phyloP scores from a whole-genome alignment of 441 rosid species.

The Syzygium malaccense region DNA sequence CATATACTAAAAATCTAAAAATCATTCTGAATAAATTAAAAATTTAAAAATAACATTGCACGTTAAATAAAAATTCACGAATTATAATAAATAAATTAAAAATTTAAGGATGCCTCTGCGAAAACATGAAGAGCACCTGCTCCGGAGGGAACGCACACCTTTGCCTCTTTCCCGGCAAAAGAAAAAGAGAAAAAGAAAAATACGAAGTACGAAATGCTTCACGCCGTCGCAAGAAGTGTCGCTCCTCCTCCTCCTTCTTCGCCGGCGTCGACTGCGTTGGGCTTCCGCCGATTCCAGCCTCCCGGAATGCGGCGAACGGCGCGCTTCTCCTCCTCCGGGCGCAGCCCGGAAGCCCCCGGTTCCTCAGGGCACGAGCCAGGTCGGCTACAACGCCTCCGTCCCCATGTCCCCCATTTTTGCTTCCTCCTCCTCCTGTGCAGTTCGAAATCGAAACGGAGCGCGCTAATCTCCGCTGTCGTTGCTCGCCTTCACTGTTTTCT shows the following conservation, averaged over 20 bases:
- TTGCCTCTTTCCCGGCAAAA: not conserved
- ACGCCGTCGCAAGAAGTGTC: not conserved
- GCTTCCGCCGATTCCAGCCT: not conserved
- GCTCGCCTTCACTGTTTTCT: not conserved
- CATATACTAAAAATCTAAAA: rapidly evolving
- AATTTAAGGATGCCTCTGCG: rapidly evolving
- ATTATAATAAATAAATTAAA: no score
- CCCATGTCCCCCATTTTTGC: not conserved
- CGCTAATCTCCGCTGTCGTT: not conserved
- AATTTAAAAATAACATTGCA: no score
- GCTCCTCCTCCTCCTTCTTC: not conserved
- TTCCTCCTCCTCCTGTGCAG: not conserved
- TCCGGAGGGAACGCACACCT: not conserved
- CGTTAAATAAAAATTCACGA: no score
- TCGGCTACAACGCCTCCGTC: not conserved
- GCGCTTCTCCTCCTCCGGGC: not conserved
- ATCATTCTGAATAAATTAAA: no score
- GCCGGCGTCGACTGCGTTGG: not conserved
- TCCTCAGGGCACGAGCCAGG: not conserved
- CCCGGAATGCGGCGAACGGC: not conserved
- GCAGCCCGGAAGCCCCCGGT: not conserved
- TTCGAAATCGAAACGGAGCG: not conserved
- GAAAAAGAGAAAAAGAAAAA: not conserved
- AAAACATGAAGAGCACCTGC: not conserved
- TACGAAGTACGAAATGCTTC: not conserved